Conservation (phyloP, 1,284 basidiomycete genomes). For the Cystobasidium pallidum region DNA sequence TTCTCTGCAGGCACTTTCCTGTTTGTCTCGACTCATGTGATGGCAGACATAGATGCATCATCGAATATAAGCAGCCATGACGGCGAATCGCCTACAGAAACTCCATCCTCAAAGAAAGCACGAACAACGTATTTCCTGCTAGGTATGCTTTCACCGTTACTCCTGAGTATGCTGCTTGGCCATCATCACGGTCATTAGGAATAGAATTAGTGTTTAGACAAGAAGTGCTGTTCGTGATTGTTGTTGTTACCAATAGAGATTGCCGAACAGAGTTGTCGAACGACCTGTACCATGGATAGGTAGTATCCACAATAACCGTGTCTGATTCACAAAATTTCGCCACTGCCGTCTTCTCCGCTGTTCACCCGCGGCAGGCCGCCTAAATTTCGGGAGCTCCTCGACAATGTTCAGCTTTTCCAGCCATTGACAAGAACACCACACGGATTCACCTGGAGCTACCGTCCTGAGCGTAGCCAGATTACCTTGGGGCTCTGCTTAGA, state of each 20-base stretch:
- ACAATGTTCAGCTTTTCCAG: slow-evolving; percentile 3
- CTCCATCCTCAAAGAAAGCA: slow-evolving; percentile 1
- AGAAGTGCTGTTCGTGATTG: not conserved
- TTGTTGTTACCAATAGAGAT: not conserved
- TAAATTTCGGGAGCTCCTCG: slow-evolving; percentile 2
- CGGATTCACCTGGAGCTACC: not conserved
- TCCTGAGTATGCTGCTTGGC: slow-evolving; percentile 27
- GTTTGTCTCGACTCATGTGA: slow-evolving; percentile 43
- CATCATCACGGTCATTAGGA: slow-evolving; percentile 37
- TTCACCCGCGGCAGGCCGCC: not conserved
- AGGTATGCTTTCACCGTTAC: slow-evolving; percentile 33
- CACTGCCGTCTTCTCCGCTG: slow-evolving; percentile 8
- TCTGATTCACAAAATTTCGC: not conserved
- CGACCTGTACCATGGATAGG: too few relatives aligned
- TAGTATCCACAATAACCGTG: too few relatives aligned
- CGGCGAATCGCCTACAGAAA: not conserved
- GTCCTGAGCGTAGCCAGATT: not conserved
- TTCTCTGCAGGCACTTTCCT: slow-evolving; percentile 45
- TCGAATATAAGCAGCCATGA: slow-evolving; percentile 7
- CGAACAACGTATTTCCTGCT: slow-evolving; percentile 19
- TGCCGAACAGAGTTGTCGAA: not conserved
- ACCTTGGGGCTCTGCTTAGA: not conserved
- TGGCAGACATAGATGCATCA: slow-evolving; percentile 37
- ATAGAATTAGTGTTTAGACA: not conserved
- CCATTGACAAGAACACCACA: not conserved